Evolutionary conservation across 2,329 filamentous ascomycete genomes (phyloP), one percentile per base, ranked within the genome.

Genomic region (Venturia effusa): DNA sequence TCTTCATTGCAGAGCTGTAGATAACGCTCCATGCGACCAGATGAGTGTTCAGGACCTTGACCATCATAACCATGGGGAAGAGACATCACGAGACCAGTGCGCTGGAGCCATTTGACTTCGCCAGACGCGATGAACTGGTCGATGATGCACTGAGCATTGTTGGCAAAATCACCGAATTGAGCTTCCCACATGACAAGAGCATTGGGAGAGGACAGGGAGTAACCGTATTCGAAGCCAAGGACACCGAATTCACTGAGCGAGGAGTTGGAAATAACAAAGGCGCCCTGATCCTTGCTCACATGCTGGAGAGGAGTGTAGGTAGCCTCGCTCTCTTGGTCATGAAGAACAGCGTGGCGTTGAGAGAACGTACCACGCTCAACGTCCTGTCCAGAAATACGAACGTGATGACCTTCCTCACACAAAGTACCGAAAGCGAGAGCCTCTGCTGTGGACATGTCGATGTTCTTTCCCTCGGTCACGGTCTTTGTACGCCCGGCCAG

Each of bases 281-380:
- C 92, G 74, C 89, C 93, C 79, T 99, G 94, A 71, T 96, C 89
- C 71, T 93, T 86, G 80, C 86, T 88, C 69, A 99, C 79, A 76
- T 97, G 80, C 80, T 96, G 89, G 64, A 99, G 82, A 65, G 94
- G 93, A 15, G 92, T 97, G 79, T 95, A 96, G 6, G 92, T 96
- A 69, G 84, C 83, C 80, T 99, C 94, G 62, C 81, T 95, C 77
- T 95, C 92, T 80, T 99, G 94, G 80, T 99, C 94, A 78, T 99
- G 94, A 76, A 99, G 88, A 66, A 99, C 93, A 66, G 93, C 87
- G 77, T 99, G 94, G 71, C 94, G 89, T 81, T 99, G 94, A 57
- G 94, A 97, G 82, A 99, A 99, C 66, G 94, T 99, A 79, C 94
- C 94, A 84, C 94, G 92, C 83, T 99, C 94, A 67, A 99, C 94